Evolutionary conservation across 1,284 basidiomycete species (phyloP), one percentile per base, ranked within the genome.

Genomic region (Papiliotrema fonsecae): DNA sequence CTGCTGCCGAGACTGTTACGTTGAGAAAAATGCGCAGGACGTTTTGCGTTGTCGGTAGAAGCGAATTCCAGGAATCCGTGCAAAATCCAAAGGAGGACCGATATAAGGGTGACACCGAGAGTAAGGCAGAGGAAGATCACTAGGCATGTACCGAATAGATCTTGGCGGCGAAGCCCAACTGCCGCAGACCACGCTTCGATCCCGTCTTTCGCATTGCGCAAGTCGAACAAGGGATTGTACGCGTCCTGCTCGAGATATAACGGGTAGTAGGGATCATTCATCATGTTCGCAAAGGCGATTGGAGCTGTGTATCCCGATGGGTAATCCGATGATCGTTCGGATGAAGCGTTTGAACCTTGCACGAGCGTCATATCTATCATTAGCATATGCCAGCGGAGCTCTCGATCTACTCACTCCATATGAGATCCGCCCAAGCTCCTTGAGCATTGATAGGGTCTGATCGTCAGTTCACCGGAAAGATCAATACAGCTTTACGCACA

Each of bases 141-240:
- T 10, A 93, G 74, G 67, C 88, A 92, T 21, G 85, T 85, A 21
- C 83, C 82, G 62, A 93, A 98, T 16, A 97, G 77, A 65, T 94
- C 88, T 61, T 84, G 78, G 2, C 86, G 84, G 4, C 83, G 80
- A 1, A 97, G 66, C 19, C 93, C 94, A 27, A 94, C 75, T 16
- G 86, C 78, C 52, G 82, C 82, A 0, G 88, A 86, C 61, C 88
- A 88, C 0, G 85, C 83, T n/a, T 80, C 77, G 35, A 94, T 83
- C 2, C 90, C 90, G 11, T 74, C 64, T 2, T 45, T 28, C 0
- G 59, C 53, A 21, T 65, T 56, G 51, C 61, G 52, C 1, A 77
- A 65, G 35, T 70, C 58, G 22, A 72, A 54, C 3, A 72, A 28
- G 3, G 61, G 63, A 19, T 78, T 79, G 6, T 81, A 78, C 4